phyloP scores from a whole-genome alignment of 345 rosid genomes.

The Populus simonii region DNA sequence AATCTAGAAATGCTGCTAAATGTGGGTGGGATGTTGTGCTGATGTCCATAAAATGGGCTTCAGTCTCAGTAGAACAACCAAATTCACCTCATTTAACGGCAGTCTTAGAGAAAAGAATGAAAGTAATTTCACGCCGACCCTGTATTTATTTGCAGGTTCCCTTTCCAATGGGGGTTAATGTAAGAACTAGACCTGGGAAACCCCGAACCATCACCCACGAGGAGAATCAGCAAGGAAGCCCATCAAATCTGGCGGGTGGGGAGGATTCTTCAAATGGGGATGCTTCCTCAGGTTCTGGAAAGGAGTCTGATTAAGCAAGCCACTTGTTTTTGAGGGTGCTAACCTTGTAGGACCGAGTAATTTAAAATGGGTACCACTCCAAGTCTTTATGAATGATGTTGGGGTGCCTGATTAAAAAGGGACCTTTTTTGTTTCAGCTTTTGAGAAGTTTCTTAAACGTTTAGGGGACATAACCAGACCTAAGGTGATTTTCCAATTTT shows the following conservation, averaged over 20 bases:
- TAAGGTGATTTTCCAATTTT: conserved; percentile 7
- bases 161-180: conserved; percentile 56
- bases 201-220: conserved; percentile 23
- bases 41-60: neutral
- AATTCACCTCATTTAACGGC: neutral
- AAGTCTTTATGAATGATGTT: conserved; percentile 4
- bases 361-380: neutral
- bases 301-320: conserved; percentile 38
- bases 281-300: conserved; percentile 33
- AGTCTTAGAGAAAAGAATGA: neutral
- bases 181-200: conserved; percentile 50
- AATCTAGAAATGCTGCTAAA: neutral
- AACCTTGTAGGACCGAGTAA: conserved; percentile 24
- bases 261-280: conserved; percentile 39
- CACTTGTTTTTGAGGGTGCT: conserved; percentile 17
- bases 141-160: conserved; percentile 43
- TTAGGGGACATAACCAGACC: conserved; percentile 10
- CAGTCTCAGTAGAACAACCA: neutral
- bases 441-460: conserved; percentile 10
- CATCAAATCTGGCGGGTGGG: conserved; percentile 16
- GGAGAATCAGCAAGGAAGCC: conserved; percentile 34
- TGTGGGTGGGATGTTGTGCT: neutral
- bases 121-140: neutral
- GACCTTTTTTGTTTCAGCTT: neutral
- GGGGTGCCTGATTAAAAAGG: conserved; percentile 3